These are phyloP conservation scores for Mortierella polycephala DNA, from an alignment of 371 early-diverging fungal species.

Conservation along the genomic window DNA sequence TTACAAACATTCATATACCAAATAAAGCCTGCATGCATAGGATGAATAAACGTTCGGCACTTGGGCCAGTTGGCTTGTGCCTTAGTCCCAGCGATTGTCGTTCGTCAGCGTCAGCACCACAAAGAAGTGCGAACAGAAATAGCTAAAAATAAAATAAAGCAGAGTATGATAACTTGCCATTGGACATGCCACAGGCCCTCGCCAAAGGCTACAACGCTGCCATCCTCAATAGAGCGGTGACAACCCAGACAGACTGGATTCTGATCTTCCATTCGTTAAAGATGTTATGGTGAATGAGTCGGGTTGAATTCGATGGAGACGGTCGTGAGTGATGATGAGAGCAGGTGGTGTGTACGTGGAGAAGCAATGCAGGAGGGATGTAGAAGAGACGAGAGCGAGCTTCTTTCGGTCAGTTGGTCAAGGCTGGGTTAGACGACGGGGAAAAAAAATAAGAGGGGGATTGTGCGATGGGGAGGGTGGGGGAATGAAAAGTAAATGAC, in stretches of 20 bases:
- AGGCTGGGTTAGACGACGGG: background rate
- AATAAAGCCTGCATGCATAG: background rate
- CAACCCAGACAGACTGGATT: constrained; percentile 79
- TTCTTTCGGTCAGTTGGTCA: too few species aligned
- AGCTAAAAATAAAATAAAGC: constrained; percentile 5
- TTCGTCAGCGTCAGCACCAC: too few species aligned
- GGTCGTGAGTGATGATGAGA: too few species aligned
- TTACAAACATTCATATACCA: too few species aligned
- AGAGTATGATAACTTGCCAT: constrained; percentile 60
- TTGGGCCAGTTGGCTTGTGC: background rate
- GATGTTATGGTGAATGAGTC: too few species aligned
- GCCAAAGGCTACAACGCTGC: constrained; percentile 82
- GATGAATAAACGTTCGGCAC: background rate
- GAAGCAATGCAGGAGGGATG: background rate
- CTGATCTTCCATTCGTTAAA: constrained; percentile 29
- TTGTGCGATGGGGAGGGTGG: too few species aligned
- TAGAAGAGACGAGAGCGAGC: background rate
- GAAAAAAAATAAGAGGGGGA: background rate
- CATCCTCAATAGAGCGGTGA: constrained; percentile 74
- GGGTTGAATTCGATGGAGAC: too few species aligned
- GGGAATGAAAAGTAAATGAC: background rate
- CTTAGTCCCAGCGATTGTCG: background rate
- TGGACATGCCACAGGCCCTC: constrained; percentile 85
- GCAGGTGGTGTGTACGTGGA: background rate
- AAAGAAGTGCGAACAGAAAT: too few species aligned